These are phyloP conservation scores for Botrytis porri DNA, from an alignment of 2,329 filamentous ascomycete species.

Conservation along the genomic window DNA sequence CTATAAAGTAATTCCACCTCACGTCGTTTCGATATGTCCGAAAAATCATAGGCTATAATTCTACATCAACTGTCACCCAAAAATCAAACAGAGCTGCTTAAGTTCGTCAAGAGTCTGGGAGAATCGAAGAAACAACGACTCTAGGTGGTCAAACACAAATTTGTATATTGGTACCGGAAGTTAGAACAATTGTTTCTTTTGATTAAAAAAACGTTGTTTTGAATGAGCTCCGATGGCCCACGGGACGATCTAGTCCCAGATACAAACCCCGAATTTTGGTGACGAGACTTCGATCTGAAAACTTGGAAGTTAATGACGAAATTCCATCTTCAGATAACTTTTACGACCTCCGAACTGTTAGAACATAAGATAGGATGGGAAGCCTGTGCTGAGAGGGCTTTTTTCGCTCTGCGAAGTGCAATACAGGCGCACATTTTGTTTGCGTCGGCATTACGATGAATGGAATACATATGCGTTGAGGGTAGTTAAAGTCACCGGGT, in stretches of 20 bases:
- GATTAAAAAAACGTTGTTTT: neutral
- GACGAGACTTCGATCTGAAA: neutral
- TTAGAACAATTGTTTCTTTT: neutral
- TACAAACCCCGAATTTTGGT: neutral
- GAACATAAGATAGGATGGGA: too few relatives aligned
- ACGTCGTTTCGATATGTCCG: neutral
- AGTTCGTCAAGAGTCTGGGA: neutral
- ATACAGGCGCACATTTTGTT: too few relatives aligned
- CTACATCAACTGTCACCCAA: neutral
- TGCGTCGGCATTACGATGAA: neutral
- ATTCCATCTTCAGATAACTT: neutral
- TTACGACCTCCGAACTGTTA: too few relatives aligned
- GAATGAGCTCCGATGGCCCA: fast-evolving
- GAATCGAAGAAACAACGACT: neutral
- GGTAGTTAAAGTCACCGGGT: neutral
- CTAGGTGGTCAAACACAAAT: neutral
- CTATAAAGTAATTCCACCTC: neutral
- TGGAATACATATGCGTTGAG: neutral
- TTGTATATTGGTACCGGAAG: neutral
- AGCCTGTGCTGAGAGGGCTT: too few relatives aligned
- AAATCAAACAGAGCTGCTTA: too few relatives aligned
- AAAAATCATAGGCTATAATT: neutral
- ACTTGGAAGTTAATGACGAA: neutral
- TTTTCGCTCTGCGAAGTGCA: too few relatives aligned
- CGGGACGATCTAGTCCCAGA: neutral